phyloP scores from a whole-genome alignment of 148 eudicot species.

The Camellia granthamiana region DNA sequence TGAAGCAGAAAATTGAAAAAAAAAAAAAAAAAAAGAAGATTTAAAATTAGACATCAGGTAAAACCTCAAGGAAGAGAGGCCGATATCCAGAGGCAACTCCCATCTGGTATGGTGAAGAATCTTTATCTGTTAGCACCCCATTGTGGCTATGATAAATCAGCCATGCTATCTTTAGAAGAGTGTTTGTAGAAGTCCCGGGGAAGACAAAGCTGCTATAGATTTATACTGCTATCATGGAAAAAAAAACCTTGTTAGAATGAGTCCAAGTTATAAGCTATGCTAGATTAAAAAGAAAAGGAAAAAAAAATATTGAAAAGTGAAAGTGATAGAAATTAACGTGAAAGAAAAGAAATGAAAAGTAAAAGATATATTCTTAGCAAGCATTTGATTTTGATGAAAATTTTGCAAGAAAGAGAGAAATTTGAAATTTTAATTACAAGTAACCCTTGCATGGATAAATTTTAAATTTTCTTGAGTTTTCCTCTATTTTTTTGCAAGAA shows the following conservation, averaged over 20 bases:
- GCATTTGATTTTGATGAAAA: too few species aligned
- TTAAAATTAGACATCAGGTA: constrained; percentile 26
- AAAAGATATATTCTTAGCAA: too few species aligned
- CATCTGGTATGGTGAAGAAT: background rate
- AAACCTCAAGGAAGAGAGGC: constrained; percentile 18
- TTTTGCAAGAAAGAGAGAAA: too few species aligned
- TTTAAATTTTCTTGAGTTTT: too few species aligned
- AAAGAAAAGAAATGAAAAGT: too few species aligned
- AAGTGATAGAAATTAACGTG: too few species aligned
- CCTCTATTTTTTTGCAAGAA: too few species aligned
- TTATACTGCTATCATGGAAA: constrained; percentile 52
- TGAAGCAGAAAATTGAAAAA: background rate
- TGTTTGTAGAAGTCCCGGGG: constrained; percentile 51
- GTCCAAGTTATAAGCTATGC: background rate
- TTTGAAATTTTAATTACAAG: too few species aligned
- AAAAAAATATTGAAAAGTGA: too few species aligned
- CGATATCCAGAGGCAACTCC: constrained; percentile 9
- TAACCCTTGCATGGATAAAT: too few species aligned
- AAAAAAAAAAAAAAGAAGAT: background rate
- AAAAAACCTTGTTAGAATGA: constrained; percentile 11
- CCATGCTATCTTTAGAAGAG: constrained; percentile 44
- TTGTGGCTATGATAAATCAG: background rate
- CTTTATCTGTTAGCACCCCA: constrained; percentile 17
- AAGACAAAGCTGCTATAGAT: constrained; percentile 55
- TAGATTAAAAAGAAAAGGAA: too few species aligned